These are phyloP conservation scores for Dryas octopetala DNA, from an alignment of 306 rosid genomes.

Conservation along the genomic window DNA sequence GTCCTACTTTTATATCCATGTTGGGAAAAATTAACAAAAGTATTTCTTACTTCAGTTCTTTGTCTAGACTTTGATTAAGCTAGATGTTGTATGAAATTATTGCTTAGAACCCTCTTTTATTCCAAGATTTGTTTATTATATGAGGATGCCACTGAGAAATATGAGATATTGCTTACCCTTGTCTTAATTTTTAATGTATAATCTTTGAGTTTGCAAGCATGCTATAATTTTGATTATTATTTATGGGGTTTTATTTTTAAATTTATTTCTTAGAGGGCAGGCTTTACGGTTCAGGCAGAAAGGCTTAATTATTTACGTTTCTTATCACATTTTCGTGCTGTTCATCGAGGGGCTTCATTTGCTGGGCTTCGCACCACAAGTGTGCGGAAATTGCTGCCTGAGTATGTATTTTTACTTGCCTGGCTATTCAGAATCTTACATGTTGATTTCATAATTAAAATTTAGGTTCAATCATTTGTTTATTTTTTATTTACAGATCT, in stretches of 20 bases:
- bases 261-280: conserved; percentile 67
- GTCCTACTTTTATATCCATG: not conserved
- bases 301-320: conserved; percentile 87
- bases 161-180: too few species aligned
- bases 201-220: too few species aligned
- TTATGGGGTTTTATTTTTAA: conserved; percentile 16
- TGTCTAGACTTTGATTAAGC: not conserved
- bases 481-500: conserved; percentile 47
- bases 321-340: conserved; percentile 89
- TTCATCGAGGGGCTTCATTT: conserved; percentile 96
- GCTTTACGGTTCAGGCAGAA: conserved; percentile 86
- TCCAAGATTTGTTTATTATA: too few species aligned
- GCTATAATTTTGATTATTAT: not conserved
- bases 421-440: conserved; percentile 10
- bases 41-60: not conserved
- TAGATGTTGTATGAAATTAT: too few species aligned
- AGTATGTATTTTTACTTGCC: conserved; percentile 48
- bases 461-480: conserved; percentile 16
- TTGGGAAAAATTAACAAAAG: not conserved
- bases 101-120: too few species aligned
- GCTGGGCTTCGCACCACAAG: conserved; percentile 96
- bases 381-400: conserved; percentile 92
- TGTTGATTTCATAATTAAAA: conserved; percentile 8
- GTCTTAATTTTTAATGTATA: too few species aligned
- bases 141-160: too few species aligned